phyloP scores from a whole-genome alignment of 768 basidiomycete species.

The Pleurotus platypus region DNA sequence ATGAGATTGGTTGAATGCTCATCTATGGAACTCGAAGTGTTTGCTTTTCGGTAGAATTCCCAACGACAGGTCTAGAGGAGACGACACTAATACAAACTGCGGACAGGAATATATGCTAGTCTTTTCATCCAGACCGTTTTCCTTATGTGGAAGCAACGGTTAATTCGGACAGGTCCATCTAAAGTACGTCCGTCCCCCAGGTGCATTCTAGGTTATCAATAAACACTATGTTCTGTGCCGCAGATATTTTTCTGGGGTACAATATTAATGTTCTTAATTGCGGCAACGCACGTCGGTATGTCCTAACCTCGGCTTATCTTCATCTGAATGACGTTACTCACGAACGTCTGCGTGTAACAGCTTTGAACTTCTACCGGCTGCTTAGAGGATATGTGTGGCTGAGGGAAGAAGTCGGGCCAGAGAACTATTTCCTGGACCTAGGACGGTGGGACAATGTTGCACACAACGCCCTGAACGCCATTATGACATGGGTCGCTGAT shows the following conservation, averaged over 20 bases:
- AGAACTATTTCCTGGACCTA: conserved; percentile 13
- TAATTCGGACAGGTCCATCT: conserved; percentile 8
- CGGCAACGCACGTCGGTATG: conserved; percentile 15
- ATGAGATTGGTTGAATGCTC: no score
- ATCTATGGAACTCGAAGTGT: neutral
- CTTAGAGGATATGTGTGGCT: conserved; percentile 16
- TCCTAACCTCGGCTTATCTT: neutral
- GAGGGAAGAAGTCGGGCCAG: conserved; percentile 4
- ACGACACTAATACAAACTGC: no score
- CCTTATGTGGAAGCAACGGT: conserved; percentile 10
- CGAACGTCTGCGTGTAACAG: conserved; percentile 1
- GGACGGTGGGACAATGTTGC: conserved; percentile 17
- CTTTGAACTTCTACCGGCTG: conserved; percentile 16
- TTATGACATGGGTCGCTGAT: conserved; percentile 18
- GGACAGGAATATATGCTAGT: conserved; percentile 13
- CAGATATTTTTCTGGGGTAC: conserved; percentile 11
- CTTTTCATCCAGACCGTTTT: conserved; percentile 14
- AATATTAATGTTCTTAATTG: conserved; percentile 13
- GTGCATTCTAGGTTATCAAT: neutral
- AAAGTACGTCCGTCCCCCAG: conserved; percentile 4
- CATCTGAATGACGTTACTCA: neutral
- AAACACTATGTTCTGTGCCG: neutral
- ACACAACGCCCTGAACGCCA: conserved; percentile 12
- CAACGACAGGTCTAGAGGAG: no score
- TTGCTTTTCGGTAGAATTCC: conserved; percentile 10